Percentiles rank a stretch among this genome's conserved stretches.
Evolutionary conservation across 495 filamentous ascomycete genomes (phyloP).

Genomic region (Oidiodendron maius): DNA sequence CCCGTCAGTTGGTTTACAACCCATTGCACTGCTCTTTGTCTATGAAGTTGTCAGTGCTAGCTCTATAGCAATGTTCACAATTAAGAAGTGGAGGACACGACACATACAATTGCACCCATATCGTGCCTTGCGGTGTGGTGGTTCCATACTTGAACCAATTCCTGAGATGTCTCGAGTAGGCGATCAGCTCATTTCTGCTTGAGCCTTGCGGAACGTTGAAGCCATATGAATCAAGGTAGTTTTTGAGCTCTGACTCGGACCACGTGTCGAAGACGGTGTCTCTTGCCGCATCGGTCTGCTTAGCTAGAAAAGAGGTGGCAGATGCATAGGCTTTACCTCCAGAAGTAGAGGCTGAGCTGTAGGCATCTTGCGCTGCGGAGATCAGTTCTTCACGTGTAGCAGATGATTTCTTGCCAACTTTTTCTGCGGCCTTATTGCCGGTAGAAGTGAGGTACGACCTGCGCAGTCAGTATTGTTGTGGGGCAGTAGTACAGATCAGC

Average conservation of each 20-base stretch:
- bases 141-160: slow-evolving; percentile 78
- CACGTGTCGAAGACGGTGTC: slow-evolving; percentile 70
- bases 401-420: slow-evolving; percentile 56
- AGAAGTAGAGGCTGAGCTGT: slow-evolving; percentile 58
- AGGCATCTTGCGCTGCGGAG: slow-evolving; percentile 64
- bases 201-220: slow-evolving; percentile 68
- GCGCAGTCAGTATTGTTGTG: too few relatives aligned
- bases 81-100: not conserved
- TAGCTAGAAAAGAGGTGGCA: slow-evolving; percentile 64
- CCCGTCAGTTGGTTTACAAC: slow-evolving; percentile 43
- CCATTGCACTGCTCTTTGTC: slow-evolving; percentile 39
- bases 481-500: slow-evolving; percentile 18
- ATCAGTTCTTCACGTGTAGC: slow-evolving; percentile 68
- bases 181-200: slow-evolving; percentile 55
- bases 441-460: slow-evolving; percentile 59
- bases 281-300: slow-evolving; percentile 65
- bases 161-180: slow-evolving; percentile 62
- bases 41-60: not conserved
- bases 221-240: slow-evolving; percentile 76
- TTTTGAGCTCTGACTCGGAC: slow-evolving; percentile 76
- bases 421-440: slow-evolving; percentile 58
- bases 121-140: slow-evolving; percentile 54
- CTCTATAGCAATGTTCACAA: not conserved
- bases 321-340: slow-evolving; percentile 67
- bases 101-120: slow-evolving; percentile 52